Evolutionary conservation across 805 yeast genomes (phyloP).

Genomic region (Ogataea methanolica): DNA sequence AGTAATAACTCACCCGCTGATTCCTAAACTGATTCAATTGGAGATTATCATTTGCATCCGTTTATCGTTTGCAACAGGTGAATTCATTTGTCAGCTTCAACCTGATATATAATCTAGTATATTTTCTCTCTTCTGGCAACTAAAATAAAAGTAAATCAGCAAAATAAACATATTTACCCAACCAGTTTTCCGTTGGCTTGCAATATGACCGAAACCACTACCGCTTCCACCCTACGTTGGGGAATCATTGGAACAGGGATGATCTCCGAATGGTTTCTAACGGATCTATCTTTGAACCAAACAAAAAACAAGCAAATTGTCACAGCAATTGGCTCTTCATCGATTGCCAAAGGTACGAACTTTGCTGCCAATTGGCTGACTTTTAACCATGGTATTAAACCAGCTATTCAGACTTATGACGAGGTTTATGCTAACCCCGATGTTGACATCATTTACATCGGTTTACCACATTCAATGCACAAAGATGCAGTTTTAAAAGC

Average conservation of each 20-base stretch:
- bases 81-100: too few relatives aligned
- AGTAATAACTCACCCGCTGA: too few relatives aligned
- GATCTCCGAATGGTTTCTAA: conserved; percentile 41
- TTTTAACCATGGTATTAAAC: conserved; percentile 13
- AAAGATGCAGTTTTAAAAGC: conserved; percentile 34
- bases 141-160: too few relatives aligned
- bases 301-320: conserved; percentile 28
- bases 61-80: too few relatives aligned
- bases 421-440: conserved; percentile 39
- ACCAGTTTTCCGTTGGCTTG: too few relatives aligned
- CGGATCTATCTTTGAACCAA: conserved; percentile 29
- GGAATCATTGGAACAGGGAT: conserved; percentile 48
- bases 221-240: conserved; percentile 25
- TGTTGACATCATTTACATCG: conserved; percentile 48
- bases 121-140: too few relatives aligned
- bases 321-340: conserved; percentile 38
- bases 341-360: conserved; percentile 30
- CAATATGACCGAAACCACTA: too few relatives aligned
- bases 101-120: too few relatives aligned
- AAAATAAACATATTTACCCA: too few relatives aligned
- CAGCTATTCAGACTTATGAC: conserved; percentile 30
- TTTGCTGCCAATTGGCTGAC: conserved; percentile 24
- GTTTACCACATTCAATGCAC: conserved; percentile 51
- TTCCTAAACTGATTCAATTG: too few relatives aligned
- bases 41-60: too few relatives aligned